Evolutionary conservation across 2,329 filamentous ascomycete genomes (phyloP).

Genomic region (Cercospora sojina): DNA sequence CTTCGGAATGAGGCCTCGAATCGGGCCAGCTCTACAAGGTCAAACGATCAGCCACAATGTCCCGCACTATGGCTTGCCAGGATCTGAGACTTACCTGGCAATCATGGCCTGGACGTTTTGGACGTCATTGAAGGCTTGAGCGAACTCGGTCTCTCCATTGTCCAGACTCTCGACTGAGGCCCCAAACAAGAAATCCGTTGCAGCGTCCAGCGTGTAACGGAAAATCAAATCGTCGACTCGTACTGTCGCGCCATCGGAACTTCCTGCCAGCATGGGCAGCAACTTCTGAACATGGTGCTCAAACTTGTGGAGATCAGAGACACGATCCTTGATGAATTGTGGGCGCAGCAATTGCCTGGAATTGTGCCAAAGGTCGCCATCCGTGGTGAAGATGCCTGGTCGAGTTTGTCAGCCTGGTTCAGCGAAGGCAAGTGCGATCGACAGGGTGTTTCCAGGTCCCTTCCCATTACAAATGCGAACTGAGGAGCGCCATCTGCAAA

Average conservation of each 20-base stretch:
- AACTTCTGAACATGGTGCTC: conserved; percentile 74
- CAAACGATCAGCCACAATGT: background rate
- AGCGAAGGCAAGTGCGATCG: background rate
- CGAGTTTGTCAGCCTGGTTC: conserved; percentile 5
- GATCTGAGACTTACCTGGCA: conserved; percentile 44
- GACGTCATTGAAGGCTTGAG: conserved; percentile 77
- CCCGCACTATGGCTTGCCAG: background rate
- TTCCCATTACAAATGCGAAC: background rate
- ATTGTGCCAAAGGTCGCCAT: conserved; percentile 74
- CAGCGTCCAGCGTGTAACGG: conserved; percentile 78
- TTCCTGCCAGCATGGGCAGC: conserved; percentile 60
- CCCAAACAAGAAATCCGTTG: conserved; percentile 84
- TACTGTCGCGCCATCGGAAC: conserved; percentile 50
- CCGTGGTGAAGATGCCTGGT: conserved; percentile 64
- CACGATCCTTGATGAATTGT: conserved; percentile 81
- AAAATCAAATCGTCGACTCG: conserved; percentile 78
- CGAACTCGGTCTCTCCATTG: conserved; percentile 65
- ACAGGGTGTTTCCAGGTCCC: background rate
- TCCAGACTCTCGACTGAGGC: conserved; percentile 64
- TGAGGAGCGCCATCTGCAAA: background rate
- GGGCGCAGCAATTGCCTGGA: conserved; percentile 80
- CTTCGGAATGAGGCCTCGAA: conserved; percentile 64
- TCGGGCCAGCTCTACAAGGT: conserved; percentile 52
- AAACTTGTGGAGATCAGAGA: conserved; percentile 78
- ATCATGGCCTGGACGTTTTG: conserved; percentile 71